Conservation (phyloP, 352 stramenopile genomes). For the Phytopythium montanum region DNA sequence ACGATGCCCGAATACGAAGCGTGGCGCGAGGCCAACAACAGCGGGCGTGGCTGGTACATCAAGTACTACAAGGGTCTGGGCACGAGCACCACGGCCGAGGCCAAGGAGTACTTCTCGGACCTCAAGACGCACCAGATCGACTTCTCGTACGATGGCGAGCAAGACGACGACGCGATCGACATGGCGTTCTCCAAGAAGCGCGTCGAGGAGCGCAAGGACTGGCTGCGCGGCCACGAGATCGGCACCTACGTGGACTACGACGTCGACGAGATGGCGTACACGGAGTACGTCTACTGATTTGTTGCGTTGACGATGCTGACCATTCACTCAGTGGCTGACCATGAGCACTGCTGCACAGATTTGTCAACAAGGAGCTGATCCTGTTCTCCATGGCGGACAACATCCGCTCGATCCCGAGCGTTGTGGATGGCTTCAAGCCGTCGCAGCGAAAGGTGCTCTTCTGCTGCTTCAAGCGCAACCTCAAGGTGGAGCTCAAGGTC, state of each 20-base stretch:
- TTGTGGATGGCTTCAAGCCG: conserved; percentile 98
- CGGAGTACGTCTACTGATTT: conserved; percentile 64
- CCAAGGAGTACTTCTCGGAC: conserved; percentile 97
- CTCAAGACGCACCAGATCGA: conserved; percentile 92
- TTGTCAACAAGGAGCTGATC: conserved; percentile 99
- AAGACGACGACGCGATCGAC: conserved; percentile 90
- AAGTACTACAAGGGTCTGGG: conserved; percentile 99
- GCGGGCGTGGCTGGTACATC: conserved; percentile 93
- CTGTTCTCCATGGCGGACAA: conserved; percentile 98
- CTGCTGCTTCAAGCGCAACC: conserved; percentile 97
- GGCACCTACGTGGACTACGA: conserved; percentile 91
- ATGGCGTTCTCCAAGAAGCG: conserved; percentile 98
- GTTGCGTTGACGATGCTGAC: background rate
- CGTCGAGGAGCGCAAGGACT: conserved; percentile 95
- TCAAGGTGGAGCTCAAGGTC: conserved; percentile 92
- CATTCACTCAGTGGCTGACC: background rate
- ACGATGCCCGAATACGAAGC: conserved; percentile 96
- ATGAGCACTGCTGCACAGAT: conserved; percentile 43
- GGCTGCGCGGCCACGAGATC: conserved; percentile 88
- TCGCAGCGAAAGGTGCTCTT: conserved; percentile 98
- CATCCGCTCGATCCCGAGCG: conserved; percentile 93
- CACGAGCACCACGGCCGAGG: conserved; percentile 96
- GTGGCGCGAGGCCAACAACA: conserved; percentile 88
- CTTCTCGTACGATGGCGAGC: conserved; percentile 92
- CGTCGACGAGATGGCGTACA: conserved; percentile 91